Evolutionary conservation across 2,329 filamentous ascomycete species (phyloP).

Genomic region (Elsinoe ampelina): DNA sequence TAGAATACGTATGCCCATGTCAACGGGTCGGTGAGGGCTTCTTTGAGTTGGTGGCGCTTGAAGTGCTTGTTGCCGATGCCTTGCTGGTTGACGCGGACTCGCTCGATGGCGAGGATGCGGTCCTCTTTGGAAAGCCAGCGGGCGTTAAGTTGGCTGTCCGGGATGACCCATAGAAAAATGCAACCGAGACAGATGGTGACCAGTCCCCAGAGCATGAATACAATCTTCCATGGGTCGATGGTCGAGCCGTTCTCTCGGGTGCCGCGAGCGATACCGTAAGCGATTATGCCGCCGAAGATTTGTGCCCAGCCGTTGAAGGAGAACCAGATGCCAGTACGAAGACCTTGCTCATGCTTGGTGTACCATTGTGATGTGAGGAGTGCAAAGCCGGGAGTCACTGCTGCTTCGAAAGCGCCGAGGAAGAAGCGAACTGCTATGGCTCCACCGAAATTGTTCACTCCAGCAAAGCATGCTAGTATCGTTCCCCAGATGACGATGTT

Average conservation of each 20-base stretch:
- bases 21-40: slow-evolving; percentile 49
- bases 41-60: slow-evolving; percentile 56
- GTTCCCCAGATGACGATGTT: slow-evolving; percentile 57
- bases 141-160: slow-evolving; percentile 53
- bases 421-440: slow-evolving; percentile 59
- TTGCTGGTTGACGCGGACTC: slow-evolving; percentile 65
- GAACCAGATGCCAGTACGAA: slow-evolving; percentile 58
- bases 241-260: slow-evolving; percentile 45
- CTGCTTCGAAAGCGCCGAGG: slow-evolving; percentile 58
- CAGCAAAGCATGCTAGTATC: slow-evolving; percentile 54
- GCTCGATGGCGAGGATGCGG: slow-evolving; percentile 57
- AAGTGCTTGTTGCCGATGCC: slow-evolving; percentile 63
- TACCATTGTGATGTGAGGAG: slow-evolving; percentile 65
- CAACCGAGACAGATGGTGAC: slow-evolving; percentile 34
- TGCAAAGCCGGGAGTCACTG: slow-evolving; percentile 59
- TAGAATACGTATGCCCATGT: slow-evolving; percentile 53
- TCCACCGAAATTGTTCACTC: slow-evolving; percentile 50
- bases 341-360: slow-evolving; percentile 58
- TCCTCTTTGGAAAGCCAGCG: slow-evolving; percentile 58
- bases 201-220: slow-evolving; percentile 39
- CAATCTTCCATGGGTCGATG: slow-evolving; percentile 58
- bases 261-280: slow-evolving; percentile 54
- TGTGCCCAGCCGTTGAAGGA: slow-evolving; percentile 56
- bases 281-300: slow-evolving; percentile 53
- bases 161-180: slow-evolving; percentile 39